phyloP scores from a whole-genome alignment of 2,329 filamentous ascomycete genomes.

The Apiospora malaysiana region DNA sequence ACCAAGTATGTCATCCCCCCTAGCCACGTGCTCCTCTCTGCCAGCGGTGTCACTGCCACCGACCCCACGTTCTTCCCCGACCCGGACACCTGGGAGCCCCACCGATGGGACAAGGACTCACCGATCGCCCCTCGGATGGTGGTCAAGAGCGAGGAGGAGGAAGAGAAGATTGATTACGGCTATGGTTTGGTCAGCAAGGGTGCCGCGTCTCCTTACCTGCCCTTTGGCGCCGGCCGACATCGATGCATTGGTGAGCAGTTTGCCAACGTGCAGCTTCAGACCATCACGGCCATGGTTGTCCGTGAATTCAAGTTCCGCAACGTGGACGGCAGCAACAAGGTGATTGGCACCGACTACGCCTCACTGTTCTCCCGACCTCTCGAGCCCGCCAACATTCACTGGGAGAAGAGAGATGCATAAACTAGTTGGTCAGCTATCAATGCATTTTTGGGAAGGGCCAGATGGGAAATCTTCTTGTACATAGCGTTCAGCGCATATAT shows the following conservation, averaged over 20 bases:
- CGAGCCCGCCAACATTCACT: conserved; percentile 74
- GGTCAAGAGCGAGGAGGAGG: conserved; percentile 56
- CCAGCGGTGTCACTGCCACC: conserved; percentile 80
- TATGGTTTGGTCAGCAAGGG: conserved; percentile 94
- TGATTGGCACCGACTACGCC: conserved; percentile 72
- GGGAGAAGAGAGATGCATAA: conserved; percentile 67
- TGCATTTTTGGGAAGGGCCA: not conserved
- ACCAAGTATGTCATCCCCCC: conserved; percentile 84
- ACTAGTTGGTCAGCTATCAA: not conserved
- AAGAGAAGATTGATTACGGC: conserved; percentile 88
- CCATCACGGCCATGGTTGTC: conserved; percentile 79
- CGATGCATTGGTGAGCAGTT: conserved; percentile 97
- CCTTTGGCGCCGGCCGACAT: conserved; percentile 91
- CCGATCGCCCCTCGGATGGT: conserved; percentile 56
- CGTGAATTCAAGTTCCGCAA: conserved; percentile 82
- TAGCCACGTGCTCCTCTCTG: conserved; percentile 80
- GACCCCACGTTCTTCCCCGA: conserved; percentile 81
- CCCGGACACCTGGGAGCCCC: conserved; percentile 83
- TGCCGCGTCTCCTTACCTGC: conserved; percentile 85
- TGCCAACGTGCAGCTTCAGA: conserved; percentile 89
- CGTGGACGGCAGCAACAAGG: conserved; percentile 69
- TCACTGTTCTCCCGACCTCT: conserved; percentile 77
- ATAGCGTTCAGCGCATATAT: conserved; percentile 7
- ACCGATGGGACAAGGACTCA: conserved; percentile 80
- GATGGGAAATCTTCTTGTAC: conserved; percentile 16